phyloP scores from a whole-genome alignment of 805 yeast genomes.

The Jamesozyma hellenica region DNA sequence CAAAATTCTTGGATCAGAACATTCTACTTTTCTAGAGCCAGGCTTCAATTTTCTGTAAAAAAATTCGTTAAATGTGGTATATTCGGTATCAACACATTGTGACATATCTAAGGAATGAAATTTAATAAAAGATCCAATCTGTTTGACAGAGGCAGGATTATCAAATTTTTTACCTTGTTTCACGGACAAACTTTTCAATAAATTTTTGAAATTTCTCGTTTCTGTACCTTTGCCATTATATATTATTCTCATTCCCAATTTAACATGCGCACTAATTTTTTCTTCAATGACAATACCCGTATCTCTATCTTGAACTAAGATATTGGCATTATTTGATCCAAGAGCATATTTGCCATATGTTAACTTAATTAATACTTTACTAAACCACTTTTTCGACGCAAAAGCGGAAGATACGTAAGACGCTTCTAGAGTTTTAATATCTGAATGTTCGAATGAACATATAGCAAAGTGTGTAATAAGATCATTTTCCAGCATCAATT shows the following conservation, averaged over 20 bases:
- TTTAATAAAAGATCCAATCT: slow-evolving; percentile 66
- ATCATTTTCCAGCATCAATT: slow-evolving; percentile 38
- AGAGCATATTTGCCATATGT: slow-evolving; percentile 81
- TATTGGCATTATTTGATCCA: slow-evolving; percentile 88
- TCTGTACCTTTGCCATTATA: slow-evolving; percentile 65
- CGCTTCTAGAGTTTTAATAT: slow-evolving; percentile 47
- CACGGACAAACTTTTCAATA: slow-evolving; percentile 55
- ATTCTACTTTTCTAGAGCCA: slow-evolving; percentile 62
- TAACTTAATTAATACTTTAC: slow-evolving; percentile 69
- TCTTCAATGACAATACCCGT: slow-evolving; percentile 90
- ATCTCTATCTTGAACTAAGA: slow-evolving; percentile 81
- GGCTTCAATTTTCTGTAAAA: slow-evolving; percentile 72
- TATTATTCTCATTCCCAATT: slow-evolving; percentile 75
- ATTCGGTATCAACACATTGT: slow-evolving; percentile 54
- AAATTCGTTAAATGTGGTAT: slow-evolving; percentile 75
- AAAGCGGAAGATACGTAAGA: slow-evolving; percentile 68
- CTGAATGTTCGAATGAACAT: slow-evolving; percentile 67
- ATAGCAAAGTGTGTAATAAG: slow-evolving; percentile 80
- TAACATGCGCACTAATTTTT: slow-evolving; percentile 79
- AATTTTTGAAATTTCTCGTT: slow-evolving; percentile 45
- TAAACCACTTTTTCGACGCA: slow-evolving; percentile 84
- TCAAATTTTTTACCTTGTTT: slow-evolving; percentile 85
- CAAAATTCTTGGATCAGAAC: slow-evolving; percentile 38
- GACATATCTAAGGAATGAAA: slow-evolving; percentile 72
- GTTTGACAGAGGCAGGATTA: slow-evolving; percentile 49